Conservation (phyloP, 495 filamentous ascomycete species). For the Neurospora tetraspora region DNA sequence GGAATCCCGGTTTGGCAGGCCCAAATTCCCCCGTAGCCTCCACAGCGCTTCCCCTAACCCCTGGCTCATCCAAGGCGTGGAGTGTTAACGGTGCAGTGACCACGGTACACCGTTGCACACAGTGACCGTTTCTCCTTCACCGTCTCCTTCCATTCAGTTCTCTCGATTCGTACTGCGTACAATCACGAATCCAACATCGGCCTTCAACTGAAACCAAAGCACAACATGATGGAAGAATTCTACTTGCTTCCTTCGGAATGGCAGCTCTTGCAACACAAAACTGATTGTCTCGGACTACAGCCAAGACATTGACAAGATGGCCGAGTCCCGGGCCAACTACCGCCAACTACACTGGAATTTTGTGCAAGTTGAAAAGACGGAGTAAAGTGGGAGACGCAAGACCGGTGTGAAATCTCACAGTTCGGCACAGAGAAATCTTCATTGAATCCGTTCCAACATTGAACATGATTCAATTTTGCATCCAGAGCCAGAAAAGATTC, state of each 20-base stretch:
- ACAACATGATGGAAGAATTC: not conserved
- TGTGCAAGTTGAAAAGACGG: not conserved
- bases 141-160: no score
- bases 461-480: not conserved
- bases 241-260: not conserved
- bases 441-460: not conserved
- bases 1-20: not conserved
- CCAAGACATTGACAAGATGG: not conserved
- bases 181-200: not conserved
- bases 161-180: not conserved
- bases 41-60: not conserved
- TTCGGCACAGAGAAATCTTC: not conserved
- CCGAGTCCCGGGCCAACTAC: not conserved
- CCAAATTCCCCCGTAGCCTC: not conserved
- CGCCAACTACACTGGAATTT: not conserved
- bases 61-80: not conserved
- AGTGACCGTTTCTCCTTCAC: not conserved
- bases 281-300: not conserved
- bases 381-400: not conserved
- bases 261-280: not conserved
- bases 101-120: not conserved
- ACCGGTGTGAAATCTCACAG: not conserved
- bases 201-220: not conserved
- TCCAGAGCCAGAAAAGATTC: not conserved
- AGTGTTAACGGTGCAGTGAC: not conserved